Percentiles rank a stretch among this genome's conserved stretches.
Evolutionary conservation across 176 grass and related monocot species (phyloP).

Genomic region (Musa schizocarpa): DNA sequence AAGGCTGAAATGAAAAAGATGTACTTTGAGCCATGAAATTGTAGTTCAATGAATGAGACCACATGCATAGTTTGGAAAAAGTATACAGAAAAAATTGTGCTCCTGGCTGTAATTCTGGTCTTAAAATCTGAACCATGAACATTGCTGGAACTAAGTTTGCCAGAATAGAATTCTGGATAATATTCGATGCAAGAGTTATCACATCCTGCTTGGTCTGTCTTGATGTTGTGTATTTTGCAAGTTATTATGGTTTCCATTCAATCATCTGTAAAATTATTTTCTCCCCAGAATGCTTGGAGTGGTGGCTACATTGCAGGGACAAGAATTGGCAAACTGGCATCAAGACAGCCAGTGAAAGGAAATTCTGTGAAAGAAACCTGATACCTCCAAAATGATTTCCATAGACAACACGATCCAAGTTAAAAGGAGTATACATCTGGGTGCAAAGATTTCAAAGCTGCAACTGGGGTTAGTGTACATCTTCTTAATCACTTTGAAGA

Average conservation of each 20-base stretch:
- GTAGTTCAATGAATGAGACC: too few relatives aligned
- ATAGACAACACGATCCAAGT: background rate
- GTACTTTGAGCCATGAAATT: too few relatives aligned
- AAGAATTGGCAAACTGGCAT: constrained; percentile 52
- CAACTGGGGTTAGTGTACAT: too few relatives aligned
- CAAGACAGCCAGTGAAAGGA: background rate
- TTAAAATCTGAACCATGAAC: too few relatives aligned
- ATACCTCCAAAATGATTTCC: background rate
- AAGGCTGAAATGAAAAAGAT: too few relatives aligned
- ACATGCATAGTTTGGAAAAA: too few relatives aligned
- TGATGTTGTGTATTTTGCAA: background rate
- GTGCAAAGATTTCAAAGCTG: too few relatives aligned
- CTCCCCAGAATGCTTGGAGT: constrained; percentile 74
- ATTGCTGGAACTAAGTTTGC: too few relatives aligned
- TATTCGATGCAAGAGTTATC: background rate
- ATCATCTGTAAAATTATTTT: background rate
- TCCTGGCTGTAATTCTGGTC: too few relatives aligned
- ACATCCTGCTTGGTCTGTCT: background rate
- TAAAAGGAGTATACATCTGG: background rate
- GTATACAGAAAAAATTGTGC: too few relatives aligned
- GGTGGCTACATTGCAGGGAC: constrained; percentile 85
- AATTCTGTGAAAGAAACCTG: background rate
- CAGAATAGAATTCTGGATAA: too few relatives aligned
- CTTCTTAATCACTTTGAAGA: too few relatives aligned
- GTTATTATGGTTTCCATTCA: background rate